Conservation (phyloP, 768 basidiomycete species). For the Agrocybe chaxingu region DNA sequence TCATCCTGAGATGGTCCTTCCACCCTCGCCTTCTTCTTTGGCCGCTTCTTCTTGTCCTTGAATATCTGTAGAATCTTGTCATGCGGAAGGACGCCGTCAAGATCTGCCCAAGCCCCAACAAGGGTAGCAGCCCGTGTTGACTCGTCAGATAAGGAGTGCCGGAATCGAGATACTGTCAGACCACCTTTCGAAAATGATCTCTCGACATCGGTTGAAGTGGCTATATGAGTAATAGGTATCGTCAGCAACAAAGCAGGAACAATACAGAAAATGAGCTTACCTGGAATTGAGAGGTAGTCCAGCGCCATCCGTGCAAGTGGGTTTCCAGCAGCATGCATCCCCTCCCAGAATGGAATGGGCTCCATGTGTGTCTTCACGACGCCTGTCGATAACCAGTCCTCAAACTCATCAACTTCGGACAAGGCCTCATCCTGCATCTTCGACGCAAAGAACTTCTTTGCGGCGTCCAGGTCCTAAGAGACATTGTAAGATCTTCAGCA, state of each 20-base stretch:
- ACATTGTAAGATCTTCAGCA: not conserved
- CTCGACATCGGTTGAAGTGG: slow-evolving; percentile 25
- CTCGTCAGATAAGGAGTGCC: slow-evolving; percentile 21
- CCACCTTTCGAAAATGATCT: slow-evolving; percentile 24
- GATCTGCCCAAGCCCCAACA: slow-evolving; percentile 18
- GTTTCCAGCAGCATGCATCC: not conserved
- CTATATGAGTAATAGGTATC: slow-evolving; percentile 11
- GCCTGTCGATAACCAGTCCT: slow-evolving; percentile 9
- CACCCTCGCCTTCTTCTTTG: slow-evolving; percentile 7
- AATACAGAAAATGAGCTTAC: not conserved
- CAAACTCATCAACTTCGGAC: not conserved
- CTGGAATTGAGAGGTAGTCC: slow-evolving; percentile 9
- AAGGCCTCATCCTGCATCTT: not conserved
- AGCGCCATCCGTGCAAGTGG: slow-evolving; percentile 11
- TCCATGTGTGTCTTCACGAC: slow-evolving; percentile 1
- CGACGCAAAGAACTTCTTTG: not conserved
- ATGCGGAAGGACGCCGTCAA: slow-evolving; percentile 3
- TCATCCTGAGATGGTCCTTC: not conserved
- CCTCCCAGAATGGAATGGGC: slow-evolving; percentile 10
- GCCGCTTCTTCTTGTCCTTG: slow-evolving; percentile 2
- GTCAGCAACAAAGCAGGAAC: slow-evolving; percentile 5
- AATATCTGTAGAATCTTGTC: slow-evolving; percentile 2
- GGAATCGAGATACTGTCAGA: slow-evolving; percentile 23
- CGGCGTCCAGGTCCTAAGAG: slow-evolving; percentile 5
- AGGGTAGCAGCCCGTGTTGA: slow-evolving; percentile 20